Conservation (phyloP, 2,329 filamentous ascomycete genomes). For the Fusarium sulawesiense region DNA sequence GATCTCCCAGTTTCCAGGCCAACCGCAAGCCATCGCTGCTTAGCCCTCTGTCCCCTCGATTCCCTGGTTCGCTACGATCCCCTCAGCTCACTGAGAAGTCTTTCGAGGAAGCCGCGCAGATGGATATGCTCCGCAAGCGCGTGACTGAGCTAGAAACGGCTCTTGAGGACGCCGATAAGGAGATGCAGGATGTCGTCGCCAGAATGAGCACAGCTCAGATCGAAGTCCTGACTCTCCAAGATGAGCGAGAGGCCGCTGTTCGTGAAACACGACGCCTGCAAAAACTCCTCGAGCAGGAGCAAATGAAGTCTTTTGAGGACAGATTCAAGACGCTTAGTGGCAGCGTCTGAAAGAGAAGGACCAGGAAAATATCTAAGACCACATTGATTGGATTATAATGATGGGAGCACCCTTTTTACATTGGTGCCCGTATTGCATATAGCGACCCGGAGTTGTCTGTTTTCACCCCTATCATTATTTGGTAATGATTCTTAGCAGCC, state of each 20-base stretch:
- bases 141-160: conserved; percentile 89
- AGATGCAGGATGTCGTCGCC: conserved; percentile 85
- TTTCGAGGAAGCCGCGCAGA: conserved; percentile 78
- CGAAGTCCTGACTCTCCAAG: conserved; percentile 83
- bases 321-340: conserved; percentile 52
- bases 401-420: conserved; percentile 25
- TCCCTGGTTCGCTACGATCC: conserved; percentile 52
- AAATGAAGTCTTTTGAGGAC: conserved; percentile 62
- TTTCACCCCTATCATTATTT: conserved; percentile 41
- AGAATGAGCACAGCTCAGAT: conserved; percentile 86
- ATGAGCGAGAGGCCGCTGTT: conserved; percentile 78
- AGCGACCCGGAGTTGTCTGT: conserved; percentile 54
- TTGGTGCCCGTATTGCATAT: conserved; percentile 49
- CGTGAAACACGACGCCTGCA: conserved; percentile 77
- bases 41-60: conserved; percentile 53
- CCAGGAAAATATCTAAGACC: conserved; percentile 7
- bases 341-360: conserved; percentile 38
- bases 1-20: conserved; percentile 49
- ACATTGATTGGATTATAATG: conserved; percentile 20
- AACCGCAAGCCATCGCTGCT: conserved; percentile 51
- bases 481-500: conserved; percentile 26
- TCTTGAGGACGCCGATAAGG: conserved; percentile 66
- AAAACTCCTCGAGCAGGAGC: conserved; percentile 72
- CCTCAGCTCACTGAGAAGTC: conserved; percentile 69
- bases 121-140: conserved; percentile 79